Conservation (phyloP, 169 alveolate genomes). For the Perkinsus chesapeaki region DNA sequence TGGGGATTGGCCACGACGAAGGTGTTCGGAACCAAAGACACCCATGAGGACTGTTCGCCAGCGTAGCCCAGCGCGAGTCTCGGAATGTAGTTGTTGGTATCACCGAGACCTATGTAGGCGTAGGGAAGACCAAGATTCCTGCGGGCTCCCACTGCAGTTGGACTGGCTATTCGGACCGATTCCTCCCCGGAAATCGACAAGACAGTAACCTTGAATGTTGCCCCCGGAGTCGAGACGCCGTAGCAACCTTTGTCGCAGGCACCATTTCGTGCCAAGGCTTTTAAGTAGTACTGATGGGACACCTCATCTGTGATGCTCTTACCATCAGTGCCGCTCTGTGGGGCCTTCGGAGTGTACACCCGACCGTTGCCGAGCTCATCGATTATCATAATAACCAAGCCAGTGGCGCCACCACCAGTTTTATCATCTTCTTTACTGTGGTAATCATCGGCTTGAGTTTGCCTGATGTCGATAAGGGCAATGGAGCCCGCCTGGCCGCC, state of each 20-base stretch:
- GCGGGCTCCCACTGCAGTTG: neutral
- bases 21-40: neutral
- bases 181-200: neutral
- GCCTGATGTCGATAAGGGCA: neutral
- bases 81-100: neutral
- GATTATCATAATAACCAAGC: neutral
- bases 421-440: neutral
- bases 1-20: neutral
- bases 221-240: neutral
- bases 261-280: neutral
- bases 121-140: neutral
- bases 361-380: neutral
- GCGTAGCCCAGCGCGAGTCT: neutral
- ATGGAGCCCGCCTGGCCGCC: neutral
- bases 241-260: neutral
- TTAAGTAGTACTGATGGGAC: neutral
- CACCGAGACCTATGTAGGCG: neutral
- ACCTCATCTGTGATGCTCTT: neutral
- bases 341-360: neutral
- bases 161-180: neutral
- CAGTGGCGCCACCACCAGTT: neutral
- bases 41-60: neutral
- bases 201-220: neutral
- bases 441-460: neutral
- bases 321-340: neutral